Evolutionary conservation across 169 alveolate species (phyloP).

Genomic region (Cryptosporidium bovis): DNA sequence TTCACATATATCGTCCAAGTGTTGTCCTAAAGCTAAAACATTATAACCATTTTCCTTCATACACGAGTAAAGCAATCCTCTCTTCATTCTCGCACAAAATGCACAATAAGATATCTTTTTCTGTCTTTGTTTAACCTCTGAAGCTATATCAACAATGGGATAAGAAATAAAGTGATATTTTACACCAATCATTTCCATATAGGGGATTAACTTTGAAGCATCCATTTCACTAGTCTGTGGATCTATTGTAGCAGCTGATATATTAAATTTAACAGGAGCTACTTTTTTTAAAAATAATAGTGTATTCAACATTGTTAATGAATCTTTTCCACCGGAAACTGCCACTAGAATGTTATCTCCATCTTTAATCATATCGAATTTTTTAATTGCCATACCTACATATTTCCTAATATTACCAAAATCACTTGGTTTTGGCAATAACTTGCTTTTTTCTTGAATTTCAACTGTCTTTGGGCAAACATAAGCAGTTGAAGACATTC

Average conservation of each 20-base stretch:
- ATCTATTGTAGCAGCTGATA: constrained; percentile 93
- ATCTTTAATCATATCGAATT: constrained; percentile 91
- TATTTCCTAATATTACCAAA: constrained; percentile 79
- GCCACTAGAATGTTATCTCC: constrained; percentile 93
- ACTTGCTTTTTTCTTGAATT: background rate
- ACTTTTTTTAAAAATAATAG: constrained; percentile 82
- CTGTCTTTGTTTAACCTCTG: constrained; percentile 82
- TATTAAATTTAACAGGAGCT: constrained; percentile 86
- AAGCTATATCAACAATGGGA: constrained; percentile 90
- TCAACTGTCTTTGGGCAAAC: background rate
- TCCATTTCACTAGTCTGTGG: constrained; percentile 92
- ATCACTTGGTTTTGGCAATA: constrained; percentile 10
- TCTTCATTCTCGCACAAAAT: constrained; percentile 93
- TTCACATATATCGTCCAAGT: constrained; percentile 93
- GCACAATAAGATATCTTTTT: constrained; percentile 86
- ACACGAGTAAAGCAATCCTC: constrained; percentile 92
- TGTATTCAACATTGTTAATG: constrained; percentile 89
- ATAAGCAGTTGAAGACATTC: background rate
- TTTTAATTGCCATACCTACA: constrained; percentile 89
- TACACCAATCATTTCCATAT: constrained; percentile 84
- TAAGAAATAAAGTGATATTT: constrained; percentile 89
- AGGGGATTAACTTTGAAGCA: constrained; percentile 87
- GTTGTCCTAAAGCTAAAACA: constrained; percentile 93
- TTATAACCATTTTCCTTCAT: constrained; percentile 90
- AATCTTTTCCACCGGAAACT: constrained; percentile 94